phyloP scores from a whole-genome alignment of 352 stramenopile genomes.

The Globisporangium rhizosaccharum region DNA sequence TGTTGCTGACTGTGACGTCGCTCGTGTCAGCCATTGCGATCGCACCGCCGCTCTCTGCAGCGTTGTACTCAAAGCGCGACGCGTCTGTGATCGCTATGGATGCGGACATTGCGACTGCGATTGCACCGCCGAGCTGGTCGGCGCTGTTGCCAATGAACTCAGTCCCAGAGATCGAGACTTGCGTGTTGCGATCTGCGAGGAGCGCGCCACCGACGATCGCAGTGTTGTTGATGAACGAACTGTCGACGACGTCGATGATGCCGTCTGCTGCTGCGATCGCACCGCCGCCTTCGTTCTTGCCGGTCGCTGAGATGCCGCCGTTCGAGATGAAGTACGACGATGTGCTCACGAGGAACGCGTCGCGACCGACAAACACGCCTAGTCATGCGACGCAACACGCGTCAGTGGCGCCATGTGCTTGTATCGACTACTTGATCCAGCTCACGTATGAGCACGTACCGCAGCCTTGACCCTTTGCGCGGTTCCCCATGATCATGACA shows the following conservation, averaged over 20 bases:
- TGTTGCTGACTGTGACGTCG: slow-evolving; percentile 9
- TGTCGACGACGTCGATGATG: slow-evolving; percentile 22
- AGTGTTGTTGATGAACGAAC: slow-evolving; percentile 41
- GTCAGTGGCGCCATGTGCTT: background rate
- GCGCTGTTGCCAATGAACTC: slow-evolving; percentile 41
- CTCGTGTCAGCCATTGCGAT: slow-evolving; percentile 15
- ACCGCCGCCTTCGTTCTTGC: slow-evolving; percentile 54
- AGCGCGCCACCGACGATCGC: slow-evolving; percentile 39
- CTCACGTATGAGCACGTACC: slow-evolving; percentile 16
- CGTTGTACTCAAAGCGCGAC: slow-evolving; percentile 32
- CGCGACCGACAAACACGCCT: slow-evolving; percentile 51
- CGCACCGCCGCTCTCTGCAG: slow-evolving; percentile 26
- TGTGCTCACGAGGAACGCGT: slow-evolving; percentile 21
- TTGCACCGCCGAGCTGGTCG: slow-evolving; percentile 38
- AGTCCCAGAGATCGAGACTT: slow-evolving; percentile 14
- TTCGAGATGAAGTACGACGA: slow-evolving; percentile 30
- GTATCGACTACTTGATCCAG: background rate
- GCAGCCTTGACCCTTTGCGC: slow-evolving; percentile 38
- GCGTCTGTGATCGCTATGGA: slow-evolving; percentile 12
- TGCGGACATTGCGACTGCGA: slow-evolving; percentile 19
- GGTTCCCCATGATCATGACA: slow-evolving; percentile 26
- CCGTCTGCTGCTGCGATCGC: slow-evolving; percentile 41
- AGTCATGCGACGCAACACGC: background rate
- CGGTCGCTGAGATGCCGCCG: slow-evolving; percentile 33
- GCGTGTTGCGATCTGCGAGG: slow-evolving; percentile 29